Evolutionary conservation across 163 green algal genomes (phyloP), one percentile per base, ranked within the genome.

Genomic region (Scenedesmus sp.): DNA sequence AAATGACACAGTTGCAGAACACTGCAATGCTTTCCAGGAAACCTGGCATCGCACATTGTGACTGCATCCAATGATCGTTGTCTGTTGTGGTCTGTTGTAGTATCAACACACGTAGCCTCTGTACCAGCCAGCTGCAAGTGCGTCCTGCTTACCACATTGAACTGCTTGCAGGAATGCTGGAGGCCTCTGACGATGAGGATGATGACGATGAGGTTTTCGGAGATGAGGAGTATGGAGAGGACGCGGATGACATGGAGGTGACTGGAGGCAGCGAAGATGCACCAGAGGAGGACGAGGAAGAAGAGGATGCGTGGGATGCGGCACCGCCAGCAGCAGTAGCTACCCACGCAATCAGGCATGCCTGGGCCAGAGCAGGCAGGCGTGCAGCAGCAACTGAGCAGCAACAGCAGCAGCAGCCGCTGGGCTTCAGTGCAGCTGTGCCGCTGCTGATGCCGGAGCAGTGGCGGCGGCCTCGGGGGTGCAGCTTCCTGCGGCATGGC

Each of bases 401-500:
- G 46, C 49, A 22, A 37, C 70, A 24, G 61, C 84, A 70, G 30
- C 33, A 70, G 53, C 44, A 42, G 85, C 46, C 12, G 40, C 78
- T 87, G 81, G 46, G 53, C 49, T 43, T 37, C 26, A 81, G 70
- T 26, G 70, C 9, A 16, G n/a, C 44, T 22, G n/a, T 61, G 24
- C 44, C 88, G 53, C 53, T 82, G 70, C 84, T 89, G 40, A 43
- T 40, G 22, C 40, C n/a, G 24, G 46, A 90, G 46, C 70, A 78
- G 68, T 90, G 88, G 65, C 49, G 30, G 37, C 81, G 24, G 12
- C 88, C 88, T n/a, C 33, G 43, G 13, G 40, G 44, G 2, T 92
- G 88, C 88, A 92, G 88, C 61, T 85, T 89, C 81, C 68, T 92
- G 49, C 81, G 56, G 79, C 68, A 22, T n/a, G 88, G 88, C 18